Evolutionary conservation across 2,329 filamentous ascomycete species (phyloP).

Genomic region (Hymenotorrendiella dingleyae): DNA sequence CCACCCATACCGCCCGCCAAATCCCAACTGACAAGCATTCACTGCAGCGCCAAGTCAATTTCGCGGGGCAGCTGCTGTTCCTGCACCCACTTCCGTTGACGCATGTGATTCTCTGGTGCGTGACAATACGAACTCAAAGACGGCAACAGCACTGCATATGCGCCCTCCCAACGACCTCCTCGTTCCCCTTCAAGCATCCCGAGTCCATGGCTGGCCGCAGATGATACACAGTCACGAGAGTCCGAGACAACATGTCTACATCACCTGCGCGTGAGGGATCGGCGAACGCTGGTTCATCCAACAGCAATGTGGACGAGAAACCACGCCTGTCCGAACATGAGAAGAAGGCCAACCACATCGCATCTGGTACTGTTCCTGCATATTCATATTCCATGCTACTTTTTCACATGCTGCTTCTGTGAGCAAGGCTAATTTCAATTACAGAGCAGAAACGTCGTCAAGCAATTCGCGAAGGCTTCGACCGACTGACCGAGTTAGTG

Average conservation of each 20-base stretch:
- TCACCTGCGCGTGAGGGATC: conserved; percentile 24
- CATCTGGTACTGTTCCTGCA: conserved; percentile 45
- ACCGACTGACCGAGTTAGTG: conserved; percentile 61
- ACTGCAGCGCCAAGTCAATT: too few relatives aligned
- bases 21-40: too few relatives aligned
- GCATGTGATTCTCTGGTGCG: too few relatives aligned
- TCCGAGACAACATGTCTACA: conserved; percentile 17
- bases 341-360: conserved; percentile 70
- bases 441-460: conserved; percentile 44
- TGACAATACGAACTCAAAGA: too few relatives aligned
- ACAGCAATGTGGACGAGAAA: conserved; percentile 40
- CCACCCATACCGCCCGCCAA: too few relatives aligned
- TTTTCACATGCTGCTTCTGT: not conserved
- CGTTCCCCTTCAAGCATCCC: not conserved
- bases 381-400: not conserved
- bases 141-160: too few relatives aligned
- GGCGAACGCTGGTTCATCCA: conserved; percentile 23
- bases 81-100: too few relatives aligned
- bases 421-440: conserved; percentile 3
- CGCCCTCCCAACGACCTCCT: too few relatives aligned
- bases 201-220: not conserved
- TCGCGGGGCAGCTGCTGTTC: too few relatives aligned
- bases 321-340: conserved; percentile 62
- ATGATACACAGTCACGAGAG: conserved; percentile 7
- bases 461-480: conserved; percentile 61